Conservation (phyloP, 2,329 filamentous ascomycete genomes). For the Talaromyces sp. region DNA sequence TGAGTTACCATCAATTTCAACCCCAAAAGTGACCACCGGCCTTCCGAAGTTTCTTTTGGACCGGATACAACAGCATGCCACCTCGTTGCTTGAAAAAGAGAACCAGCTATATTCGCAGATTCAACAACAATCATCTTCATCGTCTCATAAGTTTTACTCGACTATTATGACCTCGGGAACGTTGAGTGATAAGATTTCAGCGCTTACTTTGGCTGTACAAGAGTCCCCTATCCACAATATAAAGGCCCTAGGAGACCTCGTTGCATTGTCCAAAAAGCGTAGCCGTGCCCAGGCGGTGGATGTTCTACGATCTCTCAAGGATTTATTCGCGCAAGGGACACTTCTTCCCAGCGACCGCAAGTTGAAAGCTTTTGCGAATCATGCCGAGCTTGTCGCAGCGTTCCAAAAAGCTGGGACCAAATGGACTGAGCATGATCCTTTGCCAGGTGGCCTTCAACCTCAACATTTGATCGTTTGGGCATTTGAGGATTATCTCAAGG, state of each 20-base stretch:
- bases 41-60: conserved; percentile 52
- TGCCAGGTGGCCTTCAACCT: conserved; percentile 70
- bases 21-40: conserved; percentile 42
- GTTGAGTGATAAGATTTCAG: conserved; percentile 92
- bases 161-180: conserved; percentile 97
- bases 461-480: conserved; percentile 80
- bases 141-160: conserved; percentile 91
- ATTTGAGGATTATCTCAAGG: conserved; percentile 94
- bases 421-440: conserved; percentile 64
- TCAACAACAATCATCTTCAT: conserved; percentile 68
- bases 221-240: conserved; percentile 92
- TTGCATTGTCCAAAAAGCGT: conserved; percentile 82
- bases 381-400: conserved; percentile 68
- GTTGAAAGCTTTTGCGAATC: conserved; percentile 70
- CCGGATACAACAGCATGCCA: conserved; percentile 61
- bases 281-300: conserved; percentile 89
- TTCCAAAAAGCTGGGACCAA: conserved; percentile 58
- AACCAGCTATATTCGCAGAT: conserved; percentile 67
- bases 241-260: conserved; percentile 78
- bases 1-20: conserved; percentile 50
- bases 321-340: conserved; percentile 84
- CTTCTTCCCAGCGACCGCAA: conserved; percentile 78
- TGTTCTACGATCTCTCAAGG: conserved; percentile 87
- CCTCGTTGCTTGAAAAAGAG: conserved; percentile 70
- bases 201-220: conserved; percentile 86